Base-by-base conservation (phyloP, 148 eudicot genomes). In the Amaranthus palmeri region DNA sequence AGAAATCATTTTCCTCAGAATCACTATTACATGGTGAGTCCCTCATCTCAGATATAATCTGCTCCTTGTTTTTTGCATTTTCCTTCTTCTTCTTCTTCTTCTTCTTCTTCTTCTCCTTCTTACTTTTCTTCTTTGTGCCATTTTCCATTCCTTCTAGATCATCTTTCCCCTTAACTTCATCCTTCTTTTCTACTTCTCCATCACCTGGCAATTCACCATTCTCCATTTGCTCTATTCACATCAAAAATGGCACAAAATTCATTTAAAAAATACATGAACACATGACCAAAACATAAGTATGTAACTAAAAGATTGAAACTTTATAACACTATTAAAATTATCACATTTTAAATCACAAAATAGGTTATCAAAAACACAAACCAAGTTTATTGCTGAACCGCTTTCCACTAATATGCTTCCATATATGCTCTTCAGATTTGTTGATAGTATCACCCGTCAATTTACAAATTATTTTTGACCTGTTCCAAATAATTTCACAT, bases 371-470 rank as follows among this genome's bases (percentile, higher is more conserved):
- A 65, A 57, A 64, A 53, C 48, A 75, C 88, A 73, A 80, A 93
- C 98, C 98, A 72, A 93, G 74, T 83, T 85, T 86, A 86, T 79
- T 86, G 75, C 89, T 83, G 77, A 93, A 93, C 10, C 88, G 86
- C 74, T 78, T 93, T 71, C 98, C 98, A 25, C 82, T 91, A 72
- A 93, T 91, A 84, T 91, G 98, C 81, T 93, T 93, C 98, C 98
- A 93, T 77, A 93, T 93, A 74, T 93, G 98, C 85, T 93, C 96
- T 82, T 93, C 98, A 48, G 87, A 73, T 78, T 91, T 93, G 76
- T 93, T 93, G 49, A 91, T 73, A 14, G 85, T 84, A 65, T 70
- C 83, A 54, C 96, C 98, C 41, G 98, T 93, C 44, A 93, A 81
- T 82, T 85, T 91, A 72, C 98, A 93, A 55, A 83, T 76, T 67